Conservation (phyloP, 495 filamentous ascomycete species). For the Trichoderma virens region DNA sequence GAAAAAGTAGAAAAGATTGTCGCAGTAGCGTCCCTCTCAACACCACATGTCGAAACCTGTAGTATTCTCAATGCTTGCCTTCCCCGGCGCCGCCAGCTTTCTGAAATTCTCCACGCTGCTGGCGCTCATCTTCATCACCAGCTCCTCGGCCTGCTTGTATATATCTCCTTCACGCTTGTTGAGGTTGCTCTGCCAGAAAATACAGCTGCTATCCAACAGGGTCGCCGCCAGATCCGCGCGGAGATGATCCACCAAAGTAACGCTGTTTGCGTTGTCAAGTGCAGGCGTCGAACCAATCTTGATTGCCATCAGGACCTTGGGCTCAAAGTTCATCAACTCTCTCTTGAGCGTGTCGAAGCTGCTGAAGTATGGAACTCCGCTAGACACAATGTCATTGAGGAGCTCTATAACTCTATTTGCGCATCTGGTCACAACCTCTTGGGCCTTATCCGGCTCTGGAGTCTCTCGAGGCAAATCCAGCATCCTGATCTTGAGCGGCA, state of each 20-base stretch:
- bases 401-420: neutral
- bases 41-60: neutral
- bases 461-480: neutral
- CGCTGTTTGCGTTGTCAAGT: neutral
- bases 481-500: neutral
- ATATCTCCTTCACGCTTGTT: neutral
- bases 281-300: neutral
- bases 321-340: neutral
- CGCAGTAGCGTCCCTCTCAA: neutral
- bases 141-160: neutral
- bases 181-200: neutral
- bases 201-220: neutral
- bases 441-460: neutral
- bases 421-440: neutral
- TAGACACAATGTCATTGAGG: neutral
- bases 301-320: neutral
- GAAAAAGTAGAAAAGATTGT: too few relatives aligned
- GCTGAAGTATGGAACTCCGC: neutral
- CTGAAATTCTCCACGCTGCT: neutral
- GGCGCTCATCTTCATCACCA: neutral
- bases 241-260: neutral
- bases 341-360: neutral
- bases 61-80: neutral
- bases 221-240: neutral
- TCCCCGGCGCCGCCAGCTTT: neutral